phyloP scores from a whole-genome alignment of 192 early-diverging fungal species.

The Helicostylum pulchrum region DNA sequence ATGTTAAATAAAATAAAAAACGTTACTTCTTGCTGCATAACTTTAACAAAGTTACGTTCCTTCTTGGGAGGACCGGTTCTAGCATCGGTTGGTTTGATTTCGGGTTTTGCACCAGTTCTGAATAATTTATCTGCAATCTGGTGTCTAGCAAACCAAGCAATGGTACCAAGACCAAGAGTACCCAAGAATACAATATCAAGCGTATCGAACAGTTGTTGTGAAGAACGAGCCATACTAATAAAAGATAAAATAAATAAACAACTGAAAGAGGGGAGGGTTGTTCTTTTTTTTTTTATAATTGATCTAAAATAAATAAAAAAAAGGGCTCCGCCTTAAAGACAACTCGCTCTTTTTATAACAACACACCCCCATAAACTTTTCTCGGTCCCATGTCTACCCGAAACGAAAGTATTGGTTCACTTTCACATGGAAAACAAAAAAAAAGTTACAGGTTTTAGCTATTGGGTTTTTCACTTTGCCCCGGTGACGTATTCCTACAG shows the following conservation, averaged over 20 bases:
- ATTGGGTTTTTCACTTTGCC: too few relatives aligned
- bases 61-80: constrained; percentile 32
- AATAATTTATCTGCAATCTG: constrained; percentile 25
- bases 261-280: not conserved
- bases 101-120: constrained; percentile 13
- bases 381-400: too few relatives aligned
- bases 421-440: too few relatives aligned
- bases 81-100: constrained; percentile 27
- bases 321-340: too few relatives aligned
- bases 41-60: constrained; percentile 51
- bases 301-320: not conserved
- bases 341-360: too few relatives aligned
- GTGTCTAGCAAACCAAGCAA: constrained; percentile 32
- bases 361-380: too few relatives aligned
- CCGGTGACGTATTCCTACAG: too few relatives aligned
- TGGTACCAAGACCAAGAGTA: constrained; percentile 38
- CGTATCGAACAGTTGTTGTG: constrained; percentile 40
- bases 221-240: constrained; percentile 17
- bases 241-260: constrained; percentile 10
- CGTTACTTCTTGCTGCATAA: constrained; percentile 53
- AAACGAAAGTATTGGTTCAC: too few relatives aligned
- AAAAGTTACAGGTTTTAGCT: too few relatives aligned
- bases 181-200: constrained; percentile 50
- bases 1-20: constrained; percentile 11
- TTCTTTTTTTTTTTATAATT: not conserved